Conservation (phyloP, 345 rosid species). For the Citrus cavaleriei region DNA sequence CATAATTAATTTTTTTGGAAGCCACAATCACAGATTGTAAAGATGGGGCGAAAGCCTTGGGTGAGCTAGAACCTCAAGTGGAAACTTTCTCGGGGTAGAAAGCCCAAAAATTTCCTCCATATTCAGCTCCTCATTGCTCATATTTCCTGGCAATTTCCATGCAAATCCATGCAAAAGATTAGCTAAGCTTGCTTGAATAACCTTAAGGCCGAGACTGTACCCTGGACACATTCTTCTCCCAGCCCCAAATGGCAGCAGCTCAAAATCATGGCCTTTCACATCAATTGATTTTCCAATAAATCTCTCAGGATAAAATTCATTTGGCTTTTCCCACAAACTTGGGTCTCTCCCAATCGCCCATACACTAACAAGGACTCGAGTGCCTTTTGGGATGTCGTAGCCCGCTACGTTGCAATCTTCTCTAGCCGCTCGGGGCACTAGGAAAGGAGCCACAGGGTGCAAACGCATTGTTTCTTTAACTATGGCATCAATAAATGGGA, state of each 20-base stretch:
- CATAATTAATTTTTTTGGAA: too few species aligned
- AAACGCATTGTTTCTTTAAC: conserved; percentile 62
- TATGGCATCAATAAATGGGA: conserved; percentile 47
- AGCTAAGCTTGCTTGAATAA: conserved; percentile 47
- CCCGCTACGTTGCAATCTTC: conserved; percentile 37
- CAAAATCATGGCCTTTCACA: conserved; percentile 56
- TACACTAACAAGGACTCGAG: conserved; percentile 37
- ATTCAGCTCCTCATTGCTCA: conserved; percentile 12
- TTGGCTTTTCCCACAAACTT: conserved; percentile 45
- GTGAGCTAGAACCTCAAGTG: too few species aligned
- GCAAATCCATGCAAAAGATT: conserved; percentile 58
- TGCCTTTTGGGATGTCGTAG: conserved; percentile 45
- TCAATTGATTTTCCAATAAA: conserved; percentile 43
- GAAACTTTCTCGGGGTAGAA: too few species aligned
- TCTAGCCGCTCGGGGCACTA: conserved; percentile 41
- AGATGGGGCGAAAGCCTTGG: too few species aligned
- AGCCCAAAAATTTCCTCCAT: too few species aligned
- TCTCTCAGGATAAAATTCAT: conserved; percentile 53
- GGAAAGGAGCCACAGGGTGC: conserved; percentile 63
- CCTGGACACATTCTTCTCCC: conserved; percentile 83
- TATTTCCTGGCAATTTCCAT: conserved; percentile 43
- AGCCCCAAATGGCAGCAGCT: conserved; percentile 61
- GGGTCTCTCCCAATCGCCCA: conserved; percentile 69
- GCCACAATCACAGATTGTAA: too few species aligned
- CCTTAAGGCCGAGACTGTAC: conserved; percentile 51